phyloP scores from a whole-genome alignment of 805 yeast species.

The Hanseniaspora taiwanica region DNA sequence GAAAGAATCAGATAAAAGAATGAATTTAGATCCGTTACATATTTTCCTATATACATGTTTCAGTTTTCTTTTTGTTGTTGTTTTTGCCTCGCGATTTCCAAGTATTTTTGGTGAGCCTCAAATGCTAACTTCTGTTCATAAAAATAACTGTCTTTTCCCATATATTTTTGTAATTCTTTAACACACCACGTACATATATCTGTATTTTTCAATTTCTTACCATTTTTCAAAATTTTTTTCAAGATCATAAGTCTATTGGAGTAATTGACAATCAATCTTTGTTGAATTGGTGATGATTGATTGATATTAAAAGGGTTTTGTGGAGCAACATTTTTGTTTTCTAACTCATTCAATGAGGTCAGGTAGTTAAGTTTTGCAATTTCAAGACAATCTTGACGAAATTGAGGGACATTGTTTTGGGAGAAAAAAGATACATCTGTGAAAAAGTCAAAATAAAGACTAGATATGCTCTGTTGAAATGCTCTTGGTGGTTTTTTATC shows the following conservation, averaged over 20 bases:
- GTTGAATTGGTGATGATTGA: conserved; percentile 15
- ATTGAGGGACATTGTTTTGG: conserved; percentile 11
- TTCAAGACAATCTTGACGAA: conserved; percentile 8
- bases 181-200: conserved; percentile 19
- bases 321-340: background rate
- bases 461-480: background rate
- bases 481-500: background rate
- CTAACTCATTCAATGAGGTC: conserved; percentile 3
- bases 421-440: background rate
- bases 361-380: conserved; percentile 13
- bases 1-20: too few relatives aligned
- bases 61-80: background rate
- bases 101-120: too few relatives aligned
- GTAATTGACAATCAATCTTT: conserved; percentile 11
- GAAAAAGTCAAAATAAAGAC: background rate
- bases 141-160: background rate
- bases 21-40: too few relatives aligned
- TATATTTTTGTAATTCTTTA: conserved; percentile 9
- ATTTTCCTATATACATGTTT: background rate
- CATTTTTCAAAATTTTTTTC: conserved; percentile 15
- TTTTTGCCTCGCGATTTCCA: background rate
- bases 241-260: conserved; percentile 13
- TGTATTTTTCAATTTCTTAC: conserved; percentile 9
- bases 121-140: background rate
- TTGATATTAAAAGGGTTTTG: conserved; percentile 7